phyloP scores from a whole-genome alignment of 495 filamentous ascomycete genomes.

The Aspergillus baeticus region DNA sequence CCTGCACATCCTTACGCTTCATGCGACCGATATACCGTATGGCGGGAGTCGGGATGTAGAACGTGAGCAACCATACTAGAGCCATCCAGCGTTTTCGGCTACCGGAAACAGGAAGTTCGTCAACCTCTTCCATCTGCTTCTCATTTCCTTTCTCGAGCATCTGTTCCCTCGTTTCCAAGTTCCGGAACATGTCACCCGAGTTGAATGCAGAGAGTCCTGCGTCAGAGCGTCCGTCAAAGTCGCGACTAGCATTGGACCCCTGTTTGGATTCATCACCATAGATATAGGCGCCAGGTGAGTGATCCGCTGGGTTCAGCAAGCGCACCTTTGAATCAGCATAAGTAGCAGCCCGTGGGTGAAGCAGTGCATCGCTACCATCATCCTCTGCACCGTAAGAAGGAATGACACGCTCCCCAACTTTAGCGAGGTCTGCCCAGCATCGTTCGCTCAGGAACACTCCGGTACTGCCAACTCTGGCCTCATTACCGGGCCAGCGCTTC shows the following conservation, averaged over 20 bases:
- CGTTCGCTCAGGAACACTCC: slow-evolving; percentile 94
- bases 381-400: slow-evolving; percentile 53
- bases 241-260: slow-evolving; percentile 80
- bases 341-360: slow-evolving; percentile 34
- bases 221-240: slow-evolving; percentile 83
- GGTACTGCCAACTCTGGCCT: slow-evolving; percentile 86
- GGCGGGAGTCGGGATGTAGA: slow-evolving; percentile 79
- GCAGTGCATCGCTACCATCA: slow-evolving; percentile 42
- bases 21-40: slow-evolving; percentile 80
- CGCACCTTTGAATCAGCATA: slow-evolving; percentile 72
- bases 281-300: slow-evolving; percentile 60
- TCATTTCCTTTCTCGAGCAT: slow-evolving; percentile 96
- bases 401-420: slow-evolving; percentile 64
- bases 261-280: slow-evolving; percentile 69
- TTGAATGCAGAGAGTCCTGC: slow-evolving; percentile 86
- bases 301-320: slow-evolving; percentile 56
- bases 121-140: slow-evolving; percentile 85
- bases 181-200: slow-evolving; percentile 95
- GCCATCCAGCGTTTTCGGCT: slow-evolving; percentile 90
- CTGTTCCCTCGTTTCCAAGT: slow-evolving; percentile 87
- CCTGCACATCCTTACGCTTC: slow-evolving; percentile 88
- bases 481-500: slow-evolving; percentile 86
- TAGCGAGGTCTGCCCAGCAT: slow-evolving; percentile 88
- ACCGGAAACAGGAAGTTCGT: slow-evolving; percentile 72
- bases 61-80: slow-evolving; percentile 83